Evolutionary conservation across 257 asterid species (phyloP).

Genomic region (Linaria vulgaris): DNA sequence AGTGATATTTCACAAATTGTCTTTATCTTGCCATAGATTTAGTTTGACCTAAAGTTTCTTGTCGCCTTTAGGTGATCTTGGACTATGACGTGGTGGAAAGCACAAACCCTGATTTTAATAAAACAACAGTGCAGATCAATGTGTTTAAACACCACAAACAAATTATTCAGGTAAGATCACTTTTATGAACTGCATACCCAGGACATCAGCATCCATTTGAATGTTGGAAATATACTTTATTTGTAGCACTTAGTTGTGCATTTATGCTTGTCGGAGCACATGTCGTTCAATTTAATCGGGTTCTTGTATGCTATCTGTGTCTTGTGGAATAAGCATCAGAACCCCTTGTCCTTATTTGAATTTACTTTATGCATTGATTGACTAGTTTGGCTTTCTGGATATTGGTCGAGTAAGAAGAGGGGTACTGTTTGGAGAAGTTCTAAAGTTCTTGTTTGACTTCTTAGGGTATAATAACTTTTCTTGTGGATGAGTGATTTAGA

Average conservation of each 20-base stretch:
- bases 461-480: no score
- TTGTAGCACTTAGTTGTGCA: no score
- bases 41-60: neutral
- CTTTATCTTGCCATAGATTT: neutral
- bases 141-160: slow-evolving; percentile 88
- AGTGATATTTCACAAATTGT: neutral
- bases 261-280: no score
- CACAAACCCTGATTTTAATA: slow-evolving; percentile 65
- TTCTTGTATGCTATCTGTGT: slow-evolving; percentile 6
- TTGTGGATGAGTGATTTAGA: no score
- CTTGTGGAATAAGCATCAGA: no score
- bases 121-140: slow-evolving; percentile 72
- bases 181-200: neutral
- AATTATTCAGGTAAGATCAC: slow-evolving; percentile 70
- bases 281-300: no score
- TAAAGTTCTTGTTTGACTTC: no score
- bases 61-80: slow-evolving; percentile 52
- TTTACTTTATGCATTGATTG: no score
- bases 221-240: slow-evolving; percentile 7
- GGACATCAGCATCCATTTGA: slow-evolving; percentile 7
- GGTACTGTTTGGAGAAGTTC: no score
- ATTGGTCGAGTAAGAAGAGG: no score
- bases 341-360: no score
- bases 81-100: slow-evolving; percentile 92
- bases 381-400: no score